These are phyloP conservation scores for Penicillium riverlandense DNA, from an alignment of 495 filamentous ascomycete genomes.

Conservation along the genomic window DNA sequence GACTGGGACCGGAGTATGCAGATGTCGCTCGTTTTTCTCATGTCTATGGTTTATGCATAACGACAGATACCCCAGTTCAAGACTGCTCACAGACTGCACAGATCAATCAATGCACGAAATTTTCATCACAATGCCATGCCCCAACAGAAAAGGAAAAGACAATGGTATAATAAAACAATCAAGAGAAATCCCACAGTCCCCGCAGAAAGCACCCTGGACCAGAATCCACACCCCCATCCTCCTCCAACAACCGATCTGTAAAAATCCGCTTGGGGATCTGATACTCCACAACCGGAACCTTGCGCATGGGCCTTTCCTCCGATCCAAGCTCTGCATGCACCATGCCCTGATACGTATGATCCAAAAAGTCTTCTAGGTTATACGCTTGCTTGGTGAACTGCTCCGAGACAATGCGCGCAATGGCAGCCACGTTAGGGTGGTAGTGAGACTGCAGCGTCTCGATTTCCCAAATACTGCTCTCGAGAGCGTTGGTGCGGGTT, in stretches of 20 bases:
- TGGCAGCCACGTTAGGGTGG: constrained; percentile 92
- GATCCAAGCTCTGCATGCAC: constrained; percentile 65
- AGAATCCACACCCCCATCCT: constrained; percentile 37
- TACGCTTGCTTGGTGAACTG: constrained; percentile 96
- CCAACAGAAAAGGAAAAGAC: background rate
- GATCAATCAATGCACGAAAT: background rate
- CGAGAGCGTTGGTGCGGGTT: constrained; percentile 76
- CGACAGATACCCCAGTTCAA: no score
- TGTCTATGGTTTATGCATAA: no score
- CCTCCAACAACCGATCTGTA: constrained; percentile 36
- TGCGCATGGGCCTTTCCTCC: constrained; percentile 67
- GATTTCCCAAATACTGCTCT: constrained; percentile 93
- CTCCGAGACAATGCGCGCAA: constrained; percentile 89
- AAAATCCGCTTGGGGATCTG: constrained; percentile 91
- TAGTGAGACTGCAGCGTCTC: constrained; percentile 86
- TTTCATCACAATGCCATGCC: constrained; percentile 4
- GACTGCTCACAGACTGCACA: no score
- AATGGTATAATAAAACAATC: background rate
- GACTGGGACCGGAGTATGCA: no score
- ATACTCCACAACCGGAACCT: constrained; percentile 81
- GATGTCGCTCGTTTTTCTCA: no score
- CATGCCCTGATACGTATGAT: constrained; percentile 88
- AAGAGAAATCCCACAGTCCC: constrained; percentile 34
- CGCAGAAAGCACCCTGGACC: constrained; percentile 32
- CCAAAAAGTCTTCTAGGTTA: constrained; percentile 89